Evolutionary conservation across 345 rosid genomes (phyloP), one percentile per base, ranked within the genome.

Genomic region (Salix suchowensis): DNA sequence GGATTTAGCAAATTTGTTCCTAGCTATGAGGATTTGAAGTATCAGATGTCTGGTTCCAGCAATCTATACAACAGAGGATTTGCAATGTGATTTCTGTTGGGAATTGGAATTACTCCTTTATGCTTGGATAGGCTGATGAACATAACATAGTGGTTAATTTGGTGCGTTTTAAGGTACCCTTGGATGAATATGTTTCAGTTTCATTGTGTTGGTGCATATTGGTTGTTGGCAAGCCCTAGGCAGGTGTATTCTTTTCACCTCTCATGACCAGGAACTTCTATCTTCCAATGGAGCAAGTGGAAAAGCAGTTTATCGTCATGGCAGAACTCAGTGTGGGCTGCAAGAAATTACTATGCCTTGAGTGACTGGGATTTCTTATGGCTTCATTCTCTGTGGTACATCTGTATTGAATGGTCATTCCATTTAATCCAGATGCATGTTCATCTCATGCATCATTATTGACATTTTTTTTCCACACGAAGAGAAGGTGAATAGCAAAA

Each of bases 61-160:
- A 84, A 85, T 81, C 60, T 79, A 68, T 84, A 85, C 68, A 84
- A 76, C 79, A 84, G 85, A 79, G 84, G 86, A 52, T 88, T 85
- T 79, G 88, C 86, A 44, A 78, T 81, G 86, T 85, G 82, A 88
- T 67, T 68, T 58, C 26, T 68, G 48, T 50, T 64, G 65, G 40
- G 40, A 32, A 66, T 44, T 68, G 73, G 68, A 71, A 13, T 48
- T 48, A 54, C 36, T 76, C 2, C 52, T 67, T 61, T 48, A 68
- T 68, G 12, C 78, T 68, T 60, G 73, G 37, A 28, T 74, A 23
- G 67, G 24, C 34, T 24, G 36, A 58, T 37, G 67, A 60, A 23
- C 52, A 23, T 37, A 44, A 19, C 52, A 34, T 39, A 46, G 24
- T 60, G 67, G 65, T 67, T 64, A 69, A 68, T 46, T 71, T 71